Base-by-base conservation (phyloP, 352 stramenopile species). In the Phytophthora pistaciae region DNA sequence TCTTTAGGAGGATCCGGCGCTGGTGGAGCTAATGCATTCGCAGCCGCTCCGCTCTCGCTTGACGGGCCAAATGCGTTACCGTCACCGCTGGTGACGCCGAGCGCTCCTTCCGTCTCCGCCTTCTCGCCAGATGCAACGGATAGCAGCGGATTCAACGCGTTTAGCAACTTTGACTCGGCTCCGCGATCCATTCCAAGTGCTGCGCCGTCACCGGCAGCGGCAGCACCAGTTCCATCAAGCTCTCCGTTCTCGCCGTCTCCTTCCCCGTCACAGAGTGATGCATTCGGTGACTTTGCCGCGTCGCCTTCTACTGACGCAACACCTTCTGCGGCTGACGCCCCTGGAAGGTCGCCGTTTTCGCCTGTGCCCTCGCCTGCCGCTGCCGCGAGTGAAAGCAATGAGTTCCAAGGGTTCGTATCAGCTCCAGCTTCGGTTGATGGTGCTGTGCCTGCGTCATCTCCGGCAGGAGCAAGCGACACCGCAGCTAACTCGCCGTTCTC, bases 151-250 rank as follows among this genome's bases (percentile, higher is more conserved):
- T 79, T 82, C 42, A 71, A 79, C 53, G 67, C 72, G 27, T 79
- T 78, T 48, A 78, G 68, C 54, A 82, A 79, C 46, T 75, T 79
- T 29, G 75, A 79, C 63, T 76, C 71, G 9, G 70, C 63, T 20
- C 70, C 75, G 31, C 69, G 61, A 50, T 80, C 73, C 0, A 64
- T 69, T 60, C 40, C 60, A 42, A 80, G 69, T 29, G 58, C 49
- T 36, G 66, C 52, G 27, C 60, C 57, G 14, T 71, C 65, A 16
- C 65, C 67, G n/a, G 46, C 64, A 66, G 59, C 59, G 44, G 63
- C 9, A 18, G 31, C 31, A 49, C 2, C 29, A 36, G 25, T 33
- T 60, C 55, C 61, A 14, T 74, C 59, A 29, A 55, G 40, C 2
- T 74, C 63, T 10, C 62, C 56, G 38, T 70, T 81, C 54, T 74